Evolutionary conservation across 2,329 filamentous ascomycete genomes (phyloP), one percentile per base, ranked within the genome.

Genomic region (Fusarium euwallaceae): DNA sequence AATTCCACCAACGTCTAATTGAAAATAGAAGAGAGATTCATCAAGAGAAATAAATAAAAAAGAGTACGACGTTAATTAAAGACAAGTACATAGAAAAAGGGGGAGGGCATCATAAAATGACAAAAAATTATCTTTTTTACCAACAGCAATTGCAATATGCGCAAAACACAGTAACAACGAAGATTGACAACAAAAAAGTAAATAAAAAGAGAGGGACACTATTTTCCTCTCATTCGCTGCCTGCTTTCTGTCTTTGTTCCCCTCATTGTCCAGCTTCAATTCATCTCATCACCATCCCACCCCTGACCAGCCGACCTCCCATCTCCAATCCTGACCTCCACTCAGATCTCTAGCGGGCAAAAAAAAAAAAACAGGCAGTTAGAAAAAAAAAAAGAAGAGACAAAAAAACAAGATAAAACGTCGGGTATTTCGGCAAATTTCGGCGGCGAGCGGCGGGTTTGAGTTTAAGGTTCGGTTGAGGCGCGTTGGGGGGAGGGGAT

Each of bases 351-450:
- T 48, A 20, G 41, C 29, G 29, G 27, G 8, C 9, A n/a, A 58
- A 22, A 48, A 48, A 22, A 48, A 48, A 41, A 20, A 24, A 24
- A 24, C 58, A 67, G 36, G 37, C 58, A 66, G 34, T 22, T 29
- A 53, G 29, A 27, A 34, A 10, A 39, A 58, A 34, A 10, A 39
- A 48, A 34, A 53, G 34, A 39, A 48, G 29, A 53, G 34, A 63
- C 62, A 48, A 64, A 41, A 72, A 41, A 45, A 36, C n/a, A 58
- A 45, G 22, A 32, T 37, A 68, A 64, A 59, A 64, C 71, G 56
- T 70, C 59, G 72, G 72, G 72, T 74, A 74, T 74, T 74, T 74
- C 59, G 69, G 68, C 71, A 74, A 55, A 74, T 61, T 74, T 64
- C 45, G 61, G 45, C 32, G 45, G 61, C 48, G 63, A 20, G 65